phyloP scores from a whole-genome alignment of 1,284 basidiomycete genomes.

The Moesziomyces sp. region DNA sequence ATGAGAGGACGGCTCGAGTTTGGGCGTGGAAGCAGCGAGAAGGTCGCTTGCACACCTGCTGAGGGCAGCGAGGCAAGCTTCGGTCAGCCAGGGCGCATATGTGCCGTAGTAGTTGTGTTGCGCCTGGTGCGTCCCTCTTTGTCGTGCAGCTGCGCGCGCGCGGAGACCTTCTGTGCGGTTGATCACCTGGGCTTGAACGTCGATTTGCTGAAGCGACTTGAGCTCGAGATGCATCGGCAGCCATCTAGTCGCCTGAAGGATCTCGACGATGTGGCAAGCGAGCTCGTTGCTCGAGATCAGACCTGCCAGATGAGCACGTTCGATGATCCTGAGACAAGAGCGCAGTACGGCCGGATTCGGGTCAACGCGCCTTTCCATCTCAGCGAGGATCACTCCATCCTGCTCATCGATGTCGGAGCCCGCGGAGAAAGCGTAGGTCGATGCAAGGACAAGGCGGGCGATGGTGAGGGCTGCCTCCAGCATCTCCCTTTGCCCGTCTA shows the following conservation, averaged over 20 bases:
- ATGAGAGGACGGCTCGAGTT: not conserved
- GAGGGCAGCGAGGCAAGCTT: slow-evolving; percentile 23
- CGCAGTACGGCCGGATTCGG: slow-evolving; percentile 34
- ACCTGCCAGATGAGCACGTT: slow-evolving; percentile 10
- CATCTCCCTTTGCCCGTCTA: slow-evolving; percentile 21
- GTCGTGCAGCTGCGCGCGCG: slow-evolving; percentile 20
- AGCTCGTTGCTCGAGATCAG: slow-evolving; percentile 17
- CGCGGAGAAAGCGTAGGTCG: slow-evolving; percentile 28
- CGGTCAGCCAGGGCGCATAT: slow-evolving; percentile 33
- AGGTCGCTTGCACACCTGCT: slow-evolving; percentile 1
- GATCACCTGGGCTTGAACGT: slow-evolving; percentile 1
- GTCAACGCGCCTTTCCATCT: slow-evolving; percentile 39
- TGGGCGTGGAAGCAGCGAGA: not conserved
- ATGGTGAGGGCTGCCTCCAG: slow-evolving; percentile 37
- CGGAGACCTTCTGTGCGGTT: slow-evolving; percentile 27
- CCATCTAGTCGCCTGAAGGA: slow-evolving; percentile 32
- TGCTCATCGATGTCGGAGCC: slow-evolving; percentile 21
- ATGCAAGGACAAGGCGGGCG: slow-evolving; percentile 31
- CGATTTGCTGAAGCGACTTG: slow-evolving; percentile 10
- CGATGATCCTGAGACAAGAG: slow-evolving; percentile 23
- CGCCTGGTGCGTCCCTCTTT: slow-evolving; percentile 8
- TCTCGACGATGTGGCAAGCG: slow-evolving; percentile 22
- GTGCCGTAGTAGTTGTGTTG: slow-evolving; percentile 21
- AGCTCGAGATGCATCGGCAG: slow-evolving; percentile 27
- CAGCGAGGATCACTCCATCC: slow-evolving; percentile 25